These are phyloP conservation scores for Mallotus japonicus DNA, from an alignment of 441 rosid genomes.

Conservation along the genomic window DNA sequence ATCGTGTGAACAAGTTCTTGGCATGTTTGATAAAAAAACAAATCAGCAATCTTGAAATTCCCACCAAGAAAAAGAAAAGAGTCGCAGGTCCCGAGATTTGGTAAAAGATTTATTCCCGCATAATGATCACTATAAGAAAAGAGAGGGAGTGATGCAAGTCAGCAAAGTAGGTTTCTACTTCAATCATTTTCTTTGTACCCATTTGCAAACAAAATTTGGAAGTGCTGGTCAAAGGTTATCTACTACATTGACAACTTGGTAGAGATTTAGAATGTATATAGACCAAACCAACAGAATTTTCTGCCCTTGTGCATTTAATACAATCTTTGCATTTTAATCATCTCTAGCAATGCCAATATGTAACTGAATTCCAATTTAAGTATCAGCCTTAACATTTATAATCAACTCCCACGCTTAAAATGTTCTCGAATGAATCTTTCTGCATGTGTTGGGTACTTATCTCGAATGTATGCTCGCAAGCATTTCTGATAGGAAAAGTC, in stretches of 20 bases:
- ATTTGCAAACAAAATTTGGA: conserved; percentile 22
- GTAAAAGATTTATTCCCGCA: conserved; percentile 21
- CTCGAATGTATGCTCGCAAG: conserved; percentile 64
- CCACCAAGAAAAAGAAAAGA: conserved; percentile 3
- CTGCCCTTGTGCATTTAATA: background rate
- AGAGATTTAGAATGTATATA: conserved; percentile 15
- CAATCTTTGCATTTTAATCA: background rate
- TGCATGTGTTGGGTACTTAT: conserved; percentile 59
- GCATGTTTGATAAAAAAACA: conserved; percentile 5
- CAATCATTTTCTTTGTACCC: conserved; percentile 33
- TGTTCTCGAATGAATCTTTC: conserved; percentile 71
- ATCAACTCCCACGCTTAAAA: conserved; percentile 53
- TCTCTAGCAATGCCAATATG: conserved; percentile 8
- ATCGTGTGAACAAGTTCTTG: background rate
- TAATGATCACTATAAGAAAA: conserved; percentile 8
- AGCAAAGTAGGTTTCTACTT: conserved; percentile 30
- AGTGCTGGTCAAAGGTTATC: conserved; percentile 34
- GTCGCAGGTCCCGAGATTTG: background rate
- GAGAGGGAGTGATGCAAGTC: conserved; percentile 32
- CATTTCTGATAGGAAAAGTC: conserved; percentile 90
- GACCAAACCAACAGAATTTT: background rate
- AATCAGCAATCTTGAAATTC: conserved; percentile 1
- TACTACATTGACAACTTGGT: conserved; percentile 33
- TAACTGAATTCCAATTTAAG: background rate
- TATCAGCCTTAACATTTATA: background rate